Evolutionary conservation across 2,329 filamentous ascomycete species (phyloP).

Genomic region (Aspergillus tamarii): DNA sequence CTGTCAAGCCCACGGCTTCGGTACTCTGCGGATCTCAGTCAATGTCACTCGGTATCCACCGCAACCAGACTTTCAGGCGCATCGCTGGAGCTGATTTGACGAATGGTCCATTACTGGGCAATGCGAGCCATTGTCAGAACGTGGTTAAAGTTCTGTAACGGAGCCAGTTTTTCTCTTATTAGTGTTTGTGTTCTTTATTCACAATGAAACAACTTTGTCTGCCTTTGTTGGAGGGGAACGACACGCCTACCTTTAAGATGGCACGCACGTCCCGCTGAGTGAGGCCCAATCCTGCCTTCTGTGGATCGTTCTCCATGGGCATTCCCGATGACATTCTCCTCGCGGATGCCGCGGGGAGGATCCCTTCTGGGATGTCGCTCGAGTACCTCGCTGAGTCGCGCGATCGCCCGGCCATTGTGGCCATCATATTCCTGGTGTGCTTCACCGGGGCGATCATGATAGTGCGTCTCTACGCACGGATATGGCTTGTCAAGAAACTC

Average conservation of each 20-base stretch:
- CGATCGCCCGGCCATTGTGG: constrained; percentile 30
- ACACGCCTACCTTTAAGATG: not conserved
- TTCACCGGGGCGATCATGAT: constrained; percentile 38
- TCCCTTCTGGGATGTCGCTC: constrained; percentile 29
- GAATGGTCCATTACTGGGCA: not conserved
- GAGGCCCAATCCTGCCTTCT: constrained; percentile 13
- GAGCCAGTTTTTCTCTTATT: not conserved
- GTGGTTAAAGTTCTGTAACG: not conserved
- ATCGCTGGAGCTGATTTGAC: not conserved
- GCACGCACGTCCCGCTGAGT: constrained; percentile 2
- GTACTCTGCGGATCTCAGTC: not conserved
- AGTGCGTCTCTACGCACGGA: constrained; percentile 51
- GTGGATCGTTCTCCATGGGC: constrained; percentile 20
- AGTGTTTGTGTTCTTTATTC: not conserved
- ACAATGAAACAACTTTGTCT: not conserved
- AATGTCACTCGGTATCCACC: not conserved
- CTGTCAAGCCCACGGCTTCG: not conserved
- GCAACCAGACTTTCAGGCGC: not conserved
- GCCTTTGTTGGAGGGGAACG: not conserved
- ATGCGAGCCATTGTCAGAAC: not conserved
- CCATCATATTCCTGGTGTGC: constrained; percentile 33
- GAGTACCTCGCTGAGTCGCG: constrained; percentile 33
- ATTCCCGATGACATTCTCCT: constrained; percentile 33
- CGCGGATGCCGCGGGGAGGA: constrained; percentile 31
- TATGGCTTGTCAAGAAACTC: constrained; percentile 47